These are phyloP conservation scores for Fraxinus excelsior DNA, from an alignment of 257 asterid genomes.

Conservation along the genomic window DNA sequence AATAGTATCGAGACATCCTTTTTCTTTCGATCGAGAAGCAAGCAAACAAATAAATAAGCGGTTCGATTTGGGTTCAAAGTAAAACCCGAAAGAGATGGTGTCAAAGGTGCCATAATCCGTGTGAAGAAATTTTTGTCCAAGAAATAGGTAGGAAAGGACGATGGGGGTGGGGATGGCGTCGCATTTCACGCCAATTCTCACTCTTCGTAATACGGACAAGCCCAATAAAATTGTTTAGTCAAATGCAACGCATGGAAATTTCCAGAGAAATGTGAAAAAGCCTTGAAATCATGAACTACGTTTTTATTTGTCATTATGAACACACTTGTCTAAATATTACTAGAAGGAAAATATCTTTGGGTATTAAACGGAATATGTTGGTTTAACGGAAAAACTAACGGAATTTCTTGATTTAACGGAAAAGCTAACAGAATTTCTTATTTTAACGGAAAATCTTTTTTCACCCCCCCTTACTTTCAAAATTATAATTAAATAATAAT, in stretches of 20 bases:
- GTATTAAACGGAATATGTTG: too few species aligned
- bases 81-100: conserved; percentile 26
- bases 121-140: conserved; percentile 11
- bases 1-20: too few species aligned
- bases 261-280: not conserved
- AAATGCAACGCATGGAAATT: not conserved
- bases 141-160: not conserved
- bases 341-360: too few species aligned
- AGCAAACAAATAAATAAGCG: not conserved
- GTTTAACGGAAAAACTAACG: too few species aligned
- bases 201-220: conserved; percentile 5
- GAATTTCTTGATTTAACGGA: too few species aligned
- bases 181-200: conserved; percentile 17
- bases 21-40: not conserved
- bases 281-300: conserved; percentile 25
- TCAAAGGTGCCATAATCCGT: not conserved
- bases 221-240: conserved; percentile 21
- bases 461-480: too few species aligned
- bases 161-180: conserved; percentile 9
- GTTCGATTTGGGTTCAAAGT: not conserved
- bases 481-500: too few species aligned
- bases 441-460: too few species aligned
- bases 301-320: too few species aligned
- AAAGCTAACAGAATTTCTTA: too few species aligned
- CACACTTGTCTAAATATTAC: too few species aligned